phyloP scores from a whole-genome alignment of 352 stramenopile genomes.

The Phytophthora kernoviae region DNA sequence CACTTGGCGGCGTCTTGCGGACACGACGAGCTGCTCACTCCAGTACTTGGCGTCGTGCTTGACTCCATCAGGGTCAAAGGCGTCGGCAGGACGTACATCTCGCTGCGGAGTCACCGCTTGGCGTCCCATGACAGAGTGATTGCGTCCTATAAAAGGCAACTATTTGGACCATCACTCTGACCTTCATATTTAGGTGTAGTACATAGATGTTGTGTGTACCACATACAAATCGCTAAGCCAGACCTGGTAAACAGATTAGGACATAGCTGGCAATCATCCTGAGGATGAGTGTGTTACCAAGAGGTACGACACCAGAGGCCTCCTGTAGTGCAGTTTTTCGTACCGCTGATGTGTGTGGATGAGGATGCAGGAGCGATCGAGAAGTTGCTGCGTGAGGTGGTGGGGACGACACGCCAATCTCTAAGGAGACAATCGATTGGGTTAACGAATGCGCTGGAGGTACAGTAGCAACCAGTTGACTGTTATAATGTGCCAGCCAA shows the following conservation, averaged over 20 bases:
- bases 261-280: too few species aligned
- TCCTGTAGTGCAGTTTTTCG: too few species aligned
- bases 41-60: slow-evolving; percentile 12
- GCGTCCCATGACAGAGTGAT: slow-evolving; percentile 14
- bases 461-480: slow-evolving; percentile 12
- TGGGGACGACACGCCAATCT: slow-evolving; percentile 55
- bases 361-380: slow-evolving; percentile 27
- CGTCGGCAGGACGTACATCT: too few species aligned
- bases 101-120: slow-evolving; percentile 28
- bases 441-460: slow-evolving; percentile 60
- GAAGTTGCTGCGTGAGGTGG: slow-evolving; percentile 57
- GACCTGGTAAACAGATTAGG: too few species aligned
- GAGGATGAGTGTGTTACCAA: slow-evolving; percentile 1
- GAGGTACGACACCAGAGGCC: neutral
- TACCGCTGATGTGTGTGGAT: slow-evolving; percentile 2
- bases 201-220: neutral
- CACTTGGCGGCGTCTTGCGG: slow-evolving; percentile 28
- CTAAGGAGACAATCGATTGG: slow-evolving; percentile 75
- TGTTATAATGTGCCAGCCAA: neutral
- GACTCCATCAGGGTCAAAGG: neutral
- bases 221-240: too few species aligned
- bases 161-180: slow-evolving; percentile 21
- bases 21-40: slow-evolving; percentile 10
- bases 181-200: neutral
- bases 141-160: slow-evolving; percentile 13